phyloP scores from a whole-genome alignment of 495 filamentous ascomycete genomes.

The Hypoxylon crocopeplum region DNA sequence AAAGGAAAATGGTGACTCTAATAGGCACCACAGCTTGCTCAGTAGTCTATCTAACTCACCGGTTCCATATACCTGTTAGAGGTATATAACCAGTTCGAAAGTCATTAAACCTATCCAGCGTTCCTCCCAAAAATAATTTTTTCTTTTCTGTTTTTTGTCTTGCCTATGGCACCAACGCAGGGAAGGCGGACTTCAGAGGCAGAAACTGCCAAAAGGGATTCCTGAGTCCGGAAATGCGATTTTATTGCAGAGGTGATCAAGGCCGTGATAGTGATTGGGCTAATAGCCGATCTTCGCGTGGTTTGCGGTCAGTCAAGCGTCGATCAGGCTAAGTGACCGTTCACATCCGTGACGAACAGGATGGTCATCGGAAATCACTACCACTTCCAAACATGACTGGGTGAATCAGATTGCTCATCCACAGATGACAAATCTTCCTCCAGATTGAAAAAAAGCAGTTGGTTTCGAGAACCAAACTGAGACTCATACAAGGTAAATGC shows the following conservation, averaged over 20 bases:
- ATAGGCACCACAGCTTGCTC: constrained; percentile 37
- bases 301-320: neutral
- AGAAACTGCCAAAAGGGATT: neutral
- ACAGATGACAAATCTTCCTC: constrained; percentile 6
- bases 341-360: neutral
- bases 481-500: constrained; percentile 21
- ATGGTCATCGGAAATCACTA: neutral
- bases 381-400: neutral
- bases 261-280: neutral
- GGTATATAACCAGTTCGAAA: constrained; percentile 31
- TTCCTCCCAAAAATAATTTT: constrained; percentile 29
- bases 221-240: neutral
- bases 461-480: constrained; percentile 1
- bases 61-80: constrained; percentile 10
- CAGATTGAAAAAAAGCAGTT: constrained; percentile 13
- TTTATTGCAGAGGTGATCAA: neutral
- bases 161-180: neutral
- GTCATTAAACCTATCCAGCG: constrained; percentile 35
- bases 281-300: neutral
- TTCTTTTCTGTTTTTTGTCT: constrained; percentile 16
- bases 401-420: constrained; percentile 17
- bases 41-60: constrained; percentile 41
- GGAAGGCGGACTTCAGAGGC: neutral
- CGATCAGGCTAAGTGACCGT: neutral
- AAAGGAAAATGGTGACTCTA: constrained; percentile 36